Base-by-base conservation (phyloP, 192 early-diverging fungal genomes). In the Spizellomyces punctatus region DNA sequence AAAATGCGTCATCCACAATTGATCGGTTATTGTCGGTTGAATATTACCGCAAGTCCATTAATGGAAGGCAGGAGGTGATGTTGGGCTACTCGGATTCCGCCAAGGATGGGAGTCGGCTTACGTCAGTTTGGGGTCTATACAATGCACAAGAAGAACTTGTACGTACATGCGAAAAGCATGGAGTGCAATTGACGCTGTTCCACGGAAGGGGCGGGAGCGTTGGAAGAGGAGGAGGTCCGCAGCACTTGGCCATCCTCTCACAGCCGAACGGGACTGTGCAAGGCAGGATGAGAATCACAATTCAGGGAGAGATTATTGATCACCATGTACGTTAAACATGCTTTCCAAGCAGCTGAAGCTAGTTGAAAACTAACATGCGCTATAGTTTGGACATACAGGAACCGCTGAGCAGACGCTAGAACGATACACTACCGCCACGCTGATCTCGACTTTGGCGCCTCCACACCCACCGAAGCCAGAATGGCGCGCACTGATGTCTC, bases 171-270 rank as follows among this genome's bases (percentile, higher is more conserved):
- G 46, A 78, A 12, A 63, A 74, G 47, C 62, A 69, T 56, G 67
- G 67, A 61, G 67, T 78, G 14, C 17, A 64, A 2, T 63, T 78
- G 17, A 69, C 66, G 8, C 58, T 78, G 4, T 78, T 78, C 62
- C 76, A 78, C 72, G 76, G 76, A 22, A 72, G 76, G 45, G 76
- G 76, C n/a, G 76, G 76, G 4, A 70, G 60, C 52, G 76, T 78
- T 41, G 76, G 76, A 47, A 71, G 76, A 8, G 76, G 76, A 16
- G 76, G 76, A 6, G 76, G 76, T n/a, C 76, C 76, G 8, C 76
- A 78, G 76, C 76, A 78, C 42, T 66, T 78, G n/a, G 76, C 76
- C 56, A 75, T 78, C 45, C 56, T 78, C 43, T 78, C 76, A n/a
- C 76, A 78, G 52, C 76, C 76, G 12, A 64, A 52, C 48, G 76